Base-by-base conservation (phyloP, 2,329 filamentous ascomycete genomes). In the Pleoardoris graminearum region DNA sequence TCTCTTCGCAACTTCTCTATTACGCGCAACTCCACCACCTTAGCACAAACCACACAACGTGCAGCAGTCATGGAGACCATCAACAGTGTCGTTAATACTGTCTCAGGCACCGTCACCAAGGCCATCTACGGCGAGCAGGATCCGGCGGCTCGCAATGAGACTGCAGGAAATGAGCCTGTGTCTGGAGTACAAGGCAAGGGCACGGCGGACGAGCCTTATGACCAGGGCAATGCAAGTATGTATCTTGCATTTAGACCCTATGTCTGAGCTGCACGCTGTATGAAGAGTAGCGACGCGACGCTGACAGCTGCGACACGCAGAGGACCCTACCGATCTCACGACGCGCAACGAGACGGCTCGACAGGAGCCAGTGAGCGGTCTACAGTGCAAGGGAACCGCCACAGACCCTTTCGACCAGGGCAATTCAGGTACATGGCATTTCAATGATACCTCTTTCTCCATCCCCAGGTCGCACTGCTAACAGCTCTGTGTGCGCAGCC, bases 381-480 rank as follows among this genome's bases (percentile, higher is more conserved):
- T 84, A 48, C 76, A 80, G 51, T 90, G 90, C 35, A 77, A 87
- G 68, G 87, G 88, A 3, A 80, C 81, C 22, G 79, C 79, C 37
- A 84, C 82, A 10, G 86, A 93, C 70, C 90, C 90, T 0, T 95
- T 86, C 63, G 90, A 94, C 67, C 85, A 85, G 51, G 90, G 90
- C 41, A 94, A 94, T 70, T 75, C 84, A 77, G 81, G 79, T 84
- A 71, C 27, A 33, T 8, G n/a, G 7, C 17, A 16, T 22, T n/a
- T 32, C 17, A 27, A 27, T 61, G 75, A 1, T 8, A 35, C 19
- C 19, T 7, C 8, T 58, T 12, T 1, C n/a, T n/a, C 7, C n/a
- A 35, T 16, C 10, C 21, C 12, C 12, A 21, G 10, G 12, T 14
- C 19, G 16, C 25, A 21, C 17, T n/a, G 32, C 48, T 55, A 38